These are phyloP conservation scores for Parathielavia hyrcaniae DNA, from an alignment of 495 filamentous ascomycete species.

Conservation along the genomic window DNA sequence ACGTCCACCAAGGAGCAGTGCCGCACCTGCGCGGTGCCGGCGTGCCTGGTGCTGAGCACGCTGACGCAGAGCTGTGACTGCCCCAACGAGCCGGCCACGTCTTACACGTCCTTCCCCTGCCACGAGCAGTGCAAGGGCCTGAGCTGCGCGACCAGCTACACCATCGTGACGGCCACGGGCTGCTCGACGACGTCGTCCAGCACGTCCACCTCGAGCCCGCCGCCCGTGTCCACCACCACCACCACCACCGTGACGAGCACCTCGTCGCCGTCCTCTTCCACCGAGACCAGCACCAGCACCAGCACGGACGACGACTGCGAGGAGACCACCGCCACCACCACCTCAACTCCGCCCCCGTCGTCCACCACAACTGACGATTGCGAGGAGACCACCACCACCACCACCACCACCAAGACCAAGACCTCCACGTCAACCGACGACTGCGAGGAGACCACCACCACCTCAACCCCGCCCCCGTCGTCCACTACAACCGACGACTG, in stretches of 20 bases:
- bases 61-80: slow-evolving; percentile 17
- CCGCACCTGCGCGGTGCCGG: slow-evolving; percentile 13
- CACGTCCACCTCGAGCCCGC: neutral
- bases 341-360: neutral
- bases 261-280: neutral
- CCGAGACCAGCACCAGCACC: too few species aligned
- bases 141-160: slow-evolving; percentile 21
- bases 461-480: too few species aligned
- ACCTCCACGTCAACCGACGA: neutral
- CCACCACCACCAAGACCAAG: neutral
- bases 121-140: slow-evolving; percentile 19
- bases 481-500: neutral
- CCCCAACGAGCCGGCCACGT: slow-evolving; percentile 6
- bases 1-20: slow-evolving; percentile 16
- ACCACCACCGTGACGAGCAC: neutral
- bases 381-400: too few species aligned
- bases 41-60: slow-evolving; percentile 14
- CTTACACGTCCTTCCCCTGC: slow-evolving; percentile 20
- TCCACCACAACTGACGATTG: too few species aligned
- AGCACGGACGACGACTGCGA: neutral
- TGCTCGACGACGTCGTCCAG: neutral
- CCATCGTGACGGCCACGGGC: slow-evolving; percentile 10
- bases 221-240: neutral
- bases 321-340: neutral
- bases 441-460: neutral